Evolutionary conservation across 208 protist species (phyloP).

Genomic region (Angomonas ambiguus): DNA sequence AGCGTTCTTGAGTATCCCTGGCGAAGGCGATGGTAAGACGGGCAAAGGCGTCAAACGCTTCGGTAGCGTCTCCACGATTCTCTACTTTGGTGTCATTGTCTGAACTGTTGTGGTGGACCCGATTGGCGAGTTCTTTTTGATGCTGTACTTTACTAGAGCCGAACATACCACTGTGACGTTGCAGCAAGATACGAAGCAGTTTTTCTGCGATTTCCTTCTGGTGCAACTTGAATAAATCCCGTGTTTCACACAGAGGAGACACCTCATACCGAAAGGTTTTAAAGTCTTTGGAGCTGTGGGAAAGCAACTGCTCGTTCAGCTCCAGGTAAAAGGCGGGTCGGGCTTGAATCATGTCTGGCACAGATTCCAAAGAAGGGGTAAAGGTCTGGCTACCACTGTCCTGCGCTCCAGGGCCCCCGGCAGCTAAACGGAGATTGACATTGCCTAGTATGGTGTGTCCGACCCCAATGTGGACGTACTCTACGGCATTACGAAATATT

Average conservation of each 20-base stretch:
- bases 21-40: constrained; percentile 80
- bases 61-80: constrained; percentile 25
- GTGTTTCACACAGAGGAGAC: constrained; percentile 59
- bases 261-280: constrained; percentile 81
- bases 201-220: constrained; percentile 72
- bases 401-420: background rate
- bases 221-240: constrained; percentile 64
- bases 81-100: constrained; percentile 11
- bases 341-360: background rate
- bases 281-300: constrained; percentile 79
- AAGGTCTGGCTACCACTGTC: background rate
- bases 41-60: constrained; percentile 82
- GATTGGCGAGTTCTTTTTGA: background rate
- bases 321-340: constrained; percentile 71
- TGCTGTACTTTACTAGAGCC: constrained; percentile 11
- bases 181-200: constrained; percentile 52
- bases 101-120: background rate
- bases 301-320: constrained; percentile 79
- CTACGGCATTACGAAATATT: constrained; percentile 81
- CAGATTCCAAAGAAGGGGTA: background rate
- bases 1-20: constrained; percentile 65
- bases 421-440: constrained; percentile 60
- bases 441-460: constrained; percentile 79
- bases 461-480: constrained; percentile 86
- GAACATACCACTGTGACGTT: constrained; percentile 29